These are phyloP conservation scores for Cryptococcus sp. DNA, from an alignment of 1,284 basidiomycete genomes.

Conservation along the genomic window DNA sequence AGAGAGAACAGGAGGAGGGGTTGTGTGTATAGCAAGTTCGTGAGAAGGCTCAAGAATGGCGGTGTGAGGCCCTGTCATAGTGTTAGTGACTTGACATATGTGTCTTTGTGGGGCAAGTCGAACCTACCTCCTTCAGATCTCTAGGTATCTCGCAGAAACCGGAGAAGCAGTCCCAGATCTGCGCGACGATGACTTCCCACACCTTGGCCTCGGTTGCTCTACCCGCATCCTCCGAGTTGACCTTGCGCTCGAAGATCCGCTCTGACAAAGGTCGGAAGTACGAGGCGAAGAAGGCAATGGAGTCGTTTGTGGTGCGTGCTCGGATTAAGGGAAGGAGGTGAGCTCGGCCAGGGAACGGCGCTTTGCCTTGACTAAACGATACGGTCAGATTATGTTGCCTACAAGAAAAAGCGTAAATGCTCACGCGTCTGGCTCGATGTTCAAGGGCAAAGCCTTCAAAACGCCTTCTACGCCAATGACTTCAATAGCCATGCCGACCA, in stretches of 20 bases:
- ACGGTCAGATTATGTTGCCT: background rate
- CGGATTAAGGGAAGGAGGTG: slow-evolving; percentile 89
- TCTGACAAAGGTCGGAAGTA: slow-evolving; percentile 95
- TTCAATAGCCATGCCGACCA: slow-evolving; percentile 78
- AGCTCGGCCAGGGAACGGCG: slow-evolving; percentile 64
- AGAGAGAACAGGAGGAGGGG: slow-evolving; percentile 78
- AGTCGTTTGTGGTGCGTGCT: slow-evolving; percentile 73
- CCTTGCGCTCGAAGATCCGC: slow-evolving; percentile 84
- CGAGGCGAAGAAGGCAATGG: slow-evolving; percentile 80
- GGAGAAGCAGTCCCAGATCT: slow-evolving; percentile 77
- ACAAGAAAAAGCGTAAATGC: slow-evolving; percentile 31
- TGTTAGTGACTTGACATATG: background rate
- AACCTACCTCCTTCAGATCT: slow-evolving; percentile 62
- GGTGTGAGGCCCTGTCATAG: slow-evolving; percentile 64
- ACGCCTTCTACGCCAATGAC: slow-evolving; percentile 82
- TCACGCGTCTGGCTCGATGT: slow-evolving; percentile 80
- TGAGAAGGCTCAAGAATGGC: slow-evolving; percentile 81
- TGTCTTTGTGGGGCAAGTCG: slow-evolving; percentile 10
- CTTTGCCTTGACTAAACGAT: slow-evolving; percentile 34
- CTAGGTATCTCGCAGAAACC: slow-evolving; percentile 74
- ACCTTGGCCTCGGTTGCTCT: slow-evolving; percentile 85
- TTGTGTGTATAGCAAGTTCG: slow-evolving; percentile 87
- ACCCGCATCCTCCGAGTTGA: slow-evolving; percentile 67
- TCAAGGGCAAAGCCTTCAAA: slow-evolving; percentile 76
- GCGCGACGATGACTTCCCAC: slow-evolving; percentile 87